Percentiles rank a stretch among this genome's conserved stretches.
Conservation (phyloP, 169 alveolate species). For the Ichthyophthirius multifiliis region DNA sequence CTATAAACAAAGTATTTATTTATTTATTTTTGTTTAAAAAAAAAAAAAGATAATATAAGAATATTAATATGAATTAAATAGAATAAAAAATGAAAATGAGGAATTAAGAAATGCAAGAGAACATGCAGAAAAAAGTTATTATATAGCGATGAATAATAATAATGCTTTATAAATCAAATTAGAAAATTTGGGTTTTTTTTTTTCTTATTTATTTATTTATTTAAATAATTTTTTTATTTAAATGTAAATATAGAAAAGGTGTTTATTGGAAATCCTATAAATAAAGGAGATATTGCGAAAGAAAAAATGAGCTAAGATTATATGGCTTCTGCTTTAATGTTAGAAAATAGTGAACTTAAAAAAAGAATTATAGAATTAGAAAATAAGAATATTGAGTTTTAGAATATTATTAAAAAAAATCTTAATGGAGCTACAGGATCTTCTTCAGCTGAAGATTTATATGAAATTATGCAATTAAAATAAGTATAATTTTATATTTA, state of each 20-base stretch:
- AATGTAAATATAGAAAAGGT: slow-evolving; percentile 10
- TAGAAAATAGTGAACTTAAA: slow-evolving; percentile 81
- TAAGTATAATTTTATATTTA: slow-evolving; percentile 3
- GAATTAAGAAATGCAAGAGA: slow-evolving; percentile 76
- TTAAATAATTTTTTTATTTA: slow-evolving; percentile 14
- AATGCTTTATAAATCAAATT: slow-evolving; percentile 69
- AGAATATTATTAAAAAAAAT: slow-evolving; percentile 38
- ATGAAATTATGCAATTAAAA: slow-evolving; percentile 56
- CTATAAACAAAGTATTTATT: slow-evolving; percentile 19
- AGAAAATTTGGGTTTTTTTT: slow-evolving; percentile 75
- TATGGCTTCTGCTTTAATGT: slow-evolving; percentile 59
- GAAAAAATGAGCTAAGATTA: slow-evolving; percentile 42
- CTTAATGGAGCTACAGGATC: slow-evolving; percentile 38
- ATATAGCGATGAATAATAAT: slow-evolving; percentile 73
- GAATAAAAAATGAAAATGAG: slow-evolving; percentile 74
- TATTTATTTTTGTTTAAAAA: not conserved
- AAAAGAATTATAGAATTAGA: slow-evolving; percentile 72
- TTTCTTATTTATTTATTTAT: slow-evolving; percentile 35
- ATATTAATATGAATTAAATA: slow-evolving; percentile 60
- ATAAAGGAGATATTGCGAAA: slow-evolving; percentile 42
- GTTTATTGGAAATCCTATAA: slow-evolving; percentile 40
- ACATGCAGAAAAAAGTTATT: slow-evolving; percentile 68
- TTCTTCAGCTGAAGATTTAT: slow-evolving; percentile 46
- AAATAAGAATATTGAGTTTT: slow-evolving; percentile 70
- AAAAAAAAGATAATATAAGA: slow-evolving; percentile 42